Conservation (phyloP, 1,284 basidiomycete genomes). For the Blastosporella zonata region DNA sequence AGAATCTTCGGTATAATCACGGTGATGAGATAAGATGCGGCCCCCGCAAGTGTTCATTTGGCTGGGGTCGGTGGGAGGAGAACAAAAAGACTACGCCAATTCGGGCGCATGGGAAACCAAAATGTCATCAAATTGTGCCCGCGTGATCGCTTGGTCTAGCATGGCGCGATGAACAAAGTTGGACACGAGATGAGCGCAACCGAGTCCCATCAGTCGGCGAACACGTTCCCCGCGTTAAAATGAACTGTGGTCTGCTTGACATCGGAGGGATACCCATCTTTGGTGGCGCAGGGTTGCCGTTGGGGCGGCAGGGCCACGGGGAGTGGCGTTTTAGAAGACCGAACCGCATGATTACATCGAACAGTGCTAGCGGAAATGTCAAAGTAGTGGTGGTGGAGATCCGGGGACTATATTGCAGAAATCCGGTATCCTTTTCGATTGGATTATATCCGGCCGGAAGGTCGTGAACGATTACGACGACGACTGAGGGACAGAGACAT, state of each 20-base stretch:
- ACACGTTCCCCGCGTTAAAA: conserved; percentile 8
- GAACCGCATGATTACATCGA: conserved; percentile 9
- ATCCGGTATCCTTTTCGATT: not conserved
- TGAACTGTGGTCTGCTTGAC: conserved; percentile 12
- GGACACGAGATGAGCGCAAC: conserved; percentile 7
- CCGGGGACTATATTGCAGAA: not conserved
- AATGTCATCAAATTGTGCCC: not conserved
- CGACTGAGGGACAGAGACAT: too few relatives aligned
- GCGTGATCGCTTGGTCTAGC: conserved; percentile 7
- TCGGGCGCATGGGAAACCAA: conserved; percentile 2
- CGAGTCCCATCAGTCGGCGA: conserved; percentile 9
- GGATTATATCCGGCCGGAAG: too few relatives aligned
- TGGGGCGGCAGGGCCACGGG: conserved; percentile 5
- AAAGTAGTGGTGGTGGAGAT: not conserved
- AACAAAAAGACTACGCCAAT: conserved; percentile 3
- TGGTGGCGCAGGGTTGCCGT: conserved; percentile 15
- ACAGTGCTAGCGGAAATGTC: not conserved
- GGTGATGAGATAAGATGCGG: conserved; percentile 12
- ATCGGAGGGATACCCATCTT: conserved; percentile 7
- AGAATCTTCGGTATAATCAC: conserved; percentile 7
- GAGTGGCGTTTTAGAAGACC: conserved; percentile 3
- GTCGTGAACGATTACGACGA: too few relatives aligned
- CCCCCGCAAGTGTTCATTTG: not conserved
- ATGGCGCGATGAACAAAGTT: conserved; percentile 5
- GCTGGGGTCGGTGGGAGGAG: conserved; percentile 3